Percentiles rank a stretch among this genome's conserved stretches.
These are phyloP conservation scores for Penicillium sp. DNA, from an alignment of 2,329 filamentous ascomycete genomes.

Conservation along the genomic window DNA sequence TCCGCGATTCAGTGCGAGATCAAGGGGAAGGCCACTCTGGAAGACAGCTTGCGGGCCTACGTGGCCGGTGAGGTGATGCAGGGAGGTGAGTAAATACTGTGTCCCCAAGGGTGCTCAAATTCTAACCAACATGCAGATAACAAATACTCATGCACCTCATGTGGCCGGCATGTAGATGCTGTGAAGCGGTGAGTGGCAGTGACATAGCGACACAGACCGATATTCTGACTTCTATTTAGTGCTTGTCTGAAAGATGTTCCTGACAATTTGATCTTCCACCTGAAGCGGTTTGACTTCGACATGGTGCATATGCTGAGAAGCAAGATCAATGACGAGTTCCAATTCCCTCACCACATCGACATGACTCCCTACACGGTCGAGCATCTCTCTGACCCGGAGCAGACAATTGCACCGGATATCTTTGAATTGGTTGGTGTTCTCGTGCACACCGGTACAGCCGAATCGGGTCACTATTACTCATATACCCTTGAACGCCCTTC, in stretches of 20 bases:
- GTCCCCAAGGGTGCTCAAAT: background rate
- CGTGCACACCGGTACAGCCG: conserved; percentile 83
- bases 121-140: conserved; percentile 55
- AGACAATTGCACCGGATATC: conserved; percentile 55
- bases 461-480: conserved; percentile 95
- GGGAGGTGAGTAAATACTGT: conserved; percentile 50
- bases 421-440: conserved; percentile 94
- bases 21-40: conserved; percentile 73
- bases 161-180: conserved; percentile 79
- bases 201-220: background rate
- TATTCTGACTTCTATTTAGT: conserved; percentile 36
- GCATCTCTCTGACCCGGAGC: conserved; percentile 58
- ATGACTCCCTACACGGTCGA: conserved; percentile 87
- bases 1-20: conserved; percentile 94
- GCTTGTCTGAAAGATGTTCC: conserved; percentile 87
- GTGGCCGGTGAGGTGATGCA: conserved; percentile 95
- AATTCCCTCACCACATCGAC: conserved; percentile 74
- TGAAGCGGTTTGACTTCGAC: conserved; percentile 55
- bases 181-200: conserved; percentile 60
- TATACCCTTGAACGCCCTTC: conserved; percentile 74
- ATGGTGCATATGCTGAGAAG: conserved; percentile 62
- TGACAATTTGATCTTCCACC: conserved; percentile 87
- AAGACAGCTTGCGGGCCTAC: conserved; percentile 87
- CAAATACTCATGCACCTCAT: conserved; percentile 93
- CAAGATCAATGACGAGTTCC: conserved; percentile 93